Evolutionary conservation across 768 basidiomycete species (phyloP), one percentile per base, ranked within the genome.

Genomic region (Hortiboletus flavorubellus): DNA sequence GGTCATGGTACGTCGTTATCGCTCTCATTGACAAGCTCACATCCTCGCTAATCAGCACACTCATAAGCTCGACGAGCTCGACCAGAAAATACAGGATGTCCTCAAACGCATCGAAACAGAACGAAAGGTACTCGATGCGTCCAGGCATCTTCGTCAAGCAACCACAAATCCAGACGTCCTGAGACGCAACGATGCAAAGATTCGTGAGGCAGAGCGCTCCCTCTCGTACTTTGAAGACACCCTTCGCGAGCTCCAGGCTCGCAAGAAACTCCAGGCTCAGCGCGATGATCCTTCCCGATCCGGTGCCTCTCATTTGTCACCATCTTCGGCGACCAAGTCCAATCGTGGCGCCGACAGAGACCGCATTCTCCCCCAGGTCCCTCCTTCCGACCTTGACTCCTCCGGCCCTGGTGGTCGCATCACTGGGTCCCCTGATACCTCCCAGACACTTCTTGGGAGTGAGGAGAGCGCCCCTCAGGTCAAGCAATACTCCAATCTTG

Each of bases 71-170:
- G 66, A 68, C 67, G 87, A 91, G 75, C 78, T 93, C 75, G 91
- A 93, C 83, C 86, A 86, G 82, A 95, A 94, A 83, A 93, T 95
- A 70, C 85, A 87, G 71, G 91, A 93, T 73, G 85, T 94, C 65
- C 84, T 87, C 76, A 87, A 84, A 73, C 89, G 89, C 72, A 94
- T 96, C 71, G 83, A 88, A 76, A 93, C 89, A 35, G 92, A 96
- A 76, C 89, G 88, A 73, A 94, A 92, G 81, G 86, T 95, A 69
- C 79, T 96, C 61, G 91, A 94, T 72, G 93, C 87, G 16, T 85
- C 86, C 30, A 83, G 87, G 68, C 80, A 82, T 61, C 78, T 95
- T 53, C 82, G 87, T 44, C 82, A 84, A 70, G 93, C 93, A 2
- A 94, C 93, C 33, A 81, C 76, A 42, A 96, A 96, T 67, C 88